Percentiles rank a stretch among this genome's conserved stretches.
These are phyloP conservation scores for Clohesyomyces aquaticus DNA, from an alignment of 495 filamentous ascomycete species.

Conservation along the genomic window DNA sequence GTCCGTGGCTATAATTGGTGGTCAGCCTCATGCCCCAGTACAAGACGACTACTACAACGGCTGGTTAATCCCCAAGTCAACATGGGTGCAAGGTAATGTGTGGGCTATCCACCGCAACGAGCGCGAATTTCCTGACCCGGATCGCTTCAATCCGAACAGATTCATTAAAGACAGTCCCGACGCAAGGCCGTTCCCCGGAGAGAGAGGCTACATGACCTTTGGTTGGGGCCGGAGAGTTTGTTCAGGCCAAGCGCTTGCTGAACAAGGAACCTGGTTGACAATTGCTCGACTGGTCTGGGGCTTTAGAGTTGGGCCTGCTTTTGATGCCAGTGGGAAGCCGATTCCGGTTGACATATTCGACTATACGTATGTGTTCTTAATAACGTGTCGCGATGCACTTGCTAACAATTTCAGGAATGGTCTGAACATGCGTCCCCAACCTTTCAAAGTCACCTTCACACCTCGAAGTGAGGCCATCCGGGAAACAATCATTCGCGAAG, in stretches of 20 bases:
- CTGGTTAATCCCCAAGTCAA: conserved; percentile 45
- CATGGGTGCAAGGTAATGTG: conserved; percentile 47
- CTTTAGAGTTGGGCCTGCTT: conserved; percentile 51
- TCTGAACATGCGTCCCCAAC: conserved; percentile 49
- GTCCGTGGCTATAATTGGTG: conserved; percentile 46
- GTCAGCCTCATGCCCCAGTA: conserved; percentile 46
- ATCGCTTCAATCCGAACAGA: conserved; percentile 48
- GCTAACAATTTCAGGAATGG: conserved; percentile 43
- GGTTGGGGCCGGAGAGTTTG: conserved; percentile 54
- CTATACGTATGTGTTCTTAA: conserved; percentile 47
- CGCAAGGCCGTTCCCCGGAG: conserved; percentile 58
- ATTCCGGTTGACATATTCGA: conserved; percentile 55
- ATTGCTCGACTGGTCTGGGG: conserved; percentile 46
- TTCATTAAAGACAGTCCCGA: conserved; percentile 45
- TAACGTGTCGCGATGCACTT: neutral
- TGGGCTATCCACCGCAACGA: conserved; percentile 53
- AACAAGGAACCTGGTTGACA: conserved; percentile 51
- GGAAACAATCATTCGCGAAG: conserved; percentile 59
- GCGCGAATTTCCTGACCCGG: conserved; percentile 52
- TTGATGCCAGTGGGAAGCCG: conserved; percentile 53
- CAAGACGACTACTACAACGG: conserved; percentile 47
- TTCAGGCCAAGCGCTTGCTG: conserved; percentile 50
- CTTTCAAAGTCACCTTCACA: conserved; percentile 48
- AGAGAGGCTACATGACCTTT: conserved; percentile 67
- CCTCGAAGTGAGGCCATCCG: conserved; percentile 54